Evolutionary conservation across 352 stramenopile species (phyloP).

Genomic region (Pythium periplocum): DNA sequence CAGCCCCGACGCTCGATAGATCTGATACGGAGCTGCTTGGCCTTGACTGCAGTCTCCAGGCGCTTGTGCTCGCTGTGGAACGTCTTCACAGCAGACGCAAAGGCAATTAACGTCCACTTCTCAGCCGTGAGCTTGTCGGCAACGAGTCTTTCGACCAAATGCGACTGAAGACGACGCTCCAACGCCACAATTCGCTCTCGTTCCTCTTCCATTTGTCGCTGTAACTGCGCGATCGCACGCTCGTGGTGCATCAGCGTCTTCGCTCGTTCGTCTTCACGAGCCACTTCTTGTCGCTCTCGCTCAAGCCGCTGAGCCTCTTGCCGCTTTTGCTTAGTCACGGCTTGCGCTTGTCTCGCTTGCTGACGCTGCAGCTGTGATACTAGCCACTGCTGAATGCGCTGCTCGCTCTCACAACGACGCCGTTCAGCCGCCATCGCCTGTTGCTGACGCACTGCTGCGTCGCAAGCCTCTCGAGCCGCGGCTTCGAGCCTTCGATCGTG

Average conservation of each 20-base stretch:
- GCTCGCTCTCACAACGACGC: too few species aligned
- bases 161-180: too few species aligned
- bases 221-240: not conserved
- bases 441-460: too few species aligned
- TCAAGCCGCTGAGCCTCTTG: not conserved
- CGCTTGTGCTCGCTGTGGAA: not conserved
- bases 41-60: not conserved
- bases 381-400: too few species aligned
- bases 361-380: too few species aligned
- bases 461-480: constrained; percentile 15
- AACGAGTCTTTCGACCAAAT: too few species aligned
- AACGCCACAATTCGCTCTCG: constrained; percentile 1
- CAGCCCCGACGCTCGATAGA: constrained; percentile 7
- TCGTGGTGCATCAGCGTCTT: not conserved
- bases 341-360: too few species aligned
- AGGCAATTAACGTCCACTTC: not conserved
- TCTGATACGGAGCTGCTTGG: not conserved
- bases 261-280: not conserved
- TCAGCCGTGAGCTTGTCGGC: too few species aligned
- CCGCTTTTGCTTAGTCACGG: not conserved
- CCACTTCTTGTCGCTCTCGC: not conserved
- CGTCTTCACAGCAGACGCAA: not conserved
- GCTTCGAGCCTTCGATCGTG: constrained; percentile 17
- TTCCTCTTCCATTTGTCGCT: not conserved
- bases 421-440: too few species aligned